Evolutionary conservation across 257 asterid genomes (phyloP).

Genomic region (Solanum sitiens): DNA sequence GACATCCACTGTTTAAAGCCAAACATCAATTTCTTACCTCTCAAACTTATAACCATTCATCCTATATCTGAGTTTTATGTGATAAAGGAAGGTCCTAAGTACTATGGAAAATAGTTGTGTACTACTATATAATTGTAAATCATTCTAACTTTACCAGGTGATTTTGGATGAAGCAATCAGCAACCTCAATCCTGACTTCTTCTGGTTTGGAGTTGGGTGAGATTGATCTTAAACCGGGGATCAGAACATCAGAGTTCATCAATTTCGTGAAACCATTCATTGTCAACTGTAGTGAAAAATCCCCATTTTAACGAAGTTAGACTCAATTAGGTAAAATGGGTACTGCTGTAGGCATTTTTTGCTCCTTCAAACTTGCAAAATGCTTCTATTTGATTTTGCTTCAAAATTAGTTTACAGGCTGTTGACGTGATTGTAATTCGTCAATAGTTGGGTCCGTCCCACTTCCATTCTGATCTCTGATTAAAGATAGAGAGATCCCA

Average conservation of each 20-base stretch:
- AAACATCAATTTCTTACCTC: neutral
- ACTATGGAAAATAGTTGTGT: neutral
- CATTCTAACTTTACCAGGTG: conserved; percentile 35
- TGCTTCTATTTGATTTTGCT: neutral
- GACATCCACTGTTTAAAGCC: neutral
- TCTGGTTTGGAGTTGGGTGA: conserved; percentile 99
- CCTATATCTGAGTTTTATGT: neutral
- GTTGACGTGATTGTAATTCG: neutral
- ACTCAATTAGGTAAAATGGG: neutral
- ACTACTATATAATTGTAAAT: neutral
- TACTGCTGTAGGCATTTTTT: neutral
- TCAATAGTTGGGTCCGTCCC: neutral
- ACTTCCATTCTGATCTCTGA: neutral
- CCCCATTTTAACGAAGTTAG: neutral
- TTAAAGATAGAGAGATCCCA: neutral
- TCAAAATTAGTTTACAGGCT: neutral
- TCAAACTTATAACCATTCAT: neutral
- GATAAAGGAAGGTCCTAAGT: neutral
- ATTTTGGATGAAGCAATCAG: conserved; percentile 81
- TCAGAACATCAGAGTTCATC: conserved; percentile 53
- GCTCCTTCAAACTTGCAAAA: neutral
- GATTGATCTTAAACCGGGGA: conserved; percentile 66
- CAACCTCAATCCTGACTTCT: conserved; percentile 67
- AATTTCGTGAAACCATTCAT: conserved; percentile 55
- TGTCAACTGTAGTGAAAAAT: conserved; percentile 41